phyloP scores from a whole-genome alignment of 2,329 filamentous ascomycete genomes.

The Cercospora citrullina region DNA sequence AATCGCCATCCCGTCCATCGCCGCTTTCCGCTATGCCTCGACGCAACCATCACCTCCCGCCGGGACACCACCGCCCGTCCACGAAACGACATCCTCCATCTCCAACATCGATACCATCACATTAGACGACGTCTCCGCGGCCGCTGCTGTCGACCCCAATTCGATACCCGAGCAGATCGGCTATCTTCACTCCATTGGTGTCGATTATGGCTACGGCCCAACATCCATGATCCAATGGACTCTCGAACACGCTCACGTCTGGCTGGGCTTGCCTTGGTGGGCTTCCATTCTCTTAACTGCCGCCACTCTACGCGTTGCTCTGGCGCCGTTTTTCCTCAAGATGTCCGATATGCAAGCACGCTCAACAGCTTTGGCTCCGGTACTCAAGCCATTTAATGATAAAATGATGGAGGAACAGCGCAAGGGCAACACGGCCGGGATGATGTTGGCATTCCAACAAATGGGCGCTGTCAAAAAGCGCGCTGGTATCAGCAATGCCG shows the following conservation, averaged over 20 bases:
- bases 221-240: constrained; percentile 71
- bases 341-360: constrained; percentile 64
- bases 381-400: constrained; percentile 57
- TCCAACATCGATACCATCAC: constrained; percentile 38
- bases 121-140: constrained; percentile 39
- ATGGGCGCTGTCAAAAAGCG: constrained; percentile 54
- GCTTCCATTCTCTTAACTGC: constrained; percentile 68
- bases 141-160: constrained; percentile 14
- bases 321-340: constrained; percentile 66
- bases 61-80: constrained; percentile 33
- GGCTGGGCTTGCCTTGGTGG: constrained; percentile 77
- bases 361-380: constrained; percentile 61
- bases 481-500: constrained; percentile 56
- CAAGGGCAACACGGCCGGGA: constrained; percentile 50
- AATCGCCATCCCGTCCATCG: constrained; percentile 22
- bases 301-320: constrained; percentile 61
- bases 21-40: constrained; percentile 31
- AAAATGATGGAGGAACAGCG: constrained; percentile 52
- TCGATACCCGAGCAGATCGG: constrained; percentile 72
- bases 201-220: constrained; percentile 85
- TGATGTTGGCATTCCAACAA: constrained; percentile 51
- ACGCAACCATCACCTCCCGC: constrained; percentile 37
- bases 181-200: constrained; percentile 76
- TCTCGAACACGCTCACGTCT: constrained; percentile 81
- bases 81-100: constrained; percentile 29